phyloP scores from a whole-genome alignment of 495 filamentous ascomycete genomes.

The Penicillium flavigenum region DNA sequence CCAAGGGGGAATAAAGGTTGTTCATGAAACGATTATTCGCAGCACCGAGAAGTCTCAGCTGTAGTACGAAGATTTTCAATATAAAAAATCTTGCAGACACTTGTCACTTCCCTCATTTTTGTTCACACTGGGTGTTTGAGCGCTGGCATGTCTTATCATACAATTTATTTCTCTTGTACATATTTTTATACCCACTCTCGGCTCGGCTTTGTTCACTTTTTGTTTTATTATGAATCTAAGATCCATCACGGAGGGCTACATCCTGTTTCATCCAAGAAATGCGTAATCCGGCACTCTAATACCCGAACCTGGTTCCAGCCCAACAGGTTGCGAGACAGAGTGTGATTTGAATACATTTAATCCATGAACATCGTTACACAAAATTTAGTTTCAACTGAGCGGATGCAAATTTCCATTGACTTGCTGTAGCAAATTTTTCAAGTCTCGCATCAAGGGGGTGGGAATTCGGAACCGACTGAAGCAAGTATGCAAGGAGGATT shows the following conservation, averaged over 20 bases:
- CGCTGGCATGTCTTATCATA: background rate
- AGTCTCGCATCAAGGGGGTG: background rate
- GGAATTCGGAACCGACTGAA: background rate
- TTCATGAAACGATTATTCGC: slow-evolving; percentile 34
- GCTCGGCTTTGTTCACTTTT: background rate
- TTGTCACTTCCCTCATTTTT: background rate
- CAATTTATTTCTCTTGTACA: background rate
- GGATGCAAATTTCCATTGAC: background rate
- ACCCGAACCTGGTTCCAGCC: background rate
- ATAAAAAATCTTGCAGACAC: background rate
- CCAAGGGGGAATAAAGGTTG: slow-evolving; percentile 30
- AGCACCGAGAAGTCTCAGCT: slow-evolving; percentile 21
- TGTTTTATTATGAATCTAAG: background rate
- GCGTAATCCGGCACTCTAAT: background rate
- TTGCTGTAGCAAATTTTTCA: background rate
- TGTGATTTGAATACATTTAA: background rate
- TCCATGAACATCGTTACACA: background rate
- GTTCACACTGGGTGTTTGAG: background rate
- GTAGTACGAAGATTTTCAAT: slow-evolving; percentile 9
- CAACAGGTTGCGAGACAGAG: background rate
- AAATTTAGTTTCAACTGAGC: background rate
- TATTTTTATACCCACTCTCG: slow-evolving; percentile 1
- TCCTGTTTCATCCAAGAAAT: background rate
- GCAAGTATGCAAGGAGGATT: background rate
- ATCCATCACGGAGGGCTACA: background rate